Evolutionary conservation across 73 alveolate genomes (phyloP).

Genomic region (Paramecium primaurelia): DNA sequence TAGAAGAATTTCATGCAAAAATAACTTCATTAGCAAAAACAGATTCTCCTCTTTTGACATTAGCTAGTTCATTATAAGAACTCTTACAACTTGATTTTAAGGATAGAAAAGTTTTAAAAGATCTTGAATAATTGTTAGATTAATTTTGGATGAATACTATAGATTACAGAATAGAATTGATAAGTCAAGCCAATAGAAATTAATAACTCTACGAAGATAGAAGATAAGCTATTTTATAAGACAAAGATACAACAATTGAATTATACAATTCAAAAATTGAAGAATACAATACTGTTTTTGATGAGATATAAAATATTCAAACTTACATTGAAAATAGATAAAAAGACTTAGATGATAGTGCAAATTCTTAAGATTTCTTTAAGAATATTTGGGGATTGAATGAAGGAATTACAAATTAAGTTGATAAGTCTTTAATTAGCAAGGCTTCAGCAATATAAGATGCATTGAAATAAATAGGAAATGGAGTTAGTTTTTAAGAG

Average conservation of each 20-base stretch:
- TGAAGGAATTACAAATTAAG: slow-evolving; percentile 17
- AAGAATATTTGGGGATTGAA: slow-evolving; percentile 22
- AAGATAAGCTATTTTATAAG: slow-evolving; percentile 8
- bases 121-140: neutral
- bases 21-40: neutral
- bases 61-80: neutral
- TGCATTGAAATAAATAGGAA: neutral
- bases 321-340: slow-evolving; percentile 25
- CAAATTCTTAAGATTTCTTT: neutral
- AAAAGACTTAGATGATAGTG: slow-evolving; percentile 23
- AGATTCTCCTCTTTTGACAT: slow-evolving; percentile 30
- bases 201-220: slow-evolving; percentile 17
- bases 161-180: slow-evolving; percentile 18
- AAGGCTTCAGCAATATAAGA: neutral
- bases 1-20: slow-evolving; percentile 5
- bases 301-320: neutral
- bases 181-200: neutral
- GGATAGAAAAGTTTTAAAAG: slow-evolving; percentile 23
- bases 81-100: slow-evolving; percentile 1
- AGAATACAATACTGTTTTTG: neutral
- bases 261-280: slow-evolving; percentile 36
- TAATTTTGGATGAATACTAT: slow-evolving; percentile 45
- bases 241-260: slow-evolving; percentile 22
- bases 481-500: slow-evolving; percentile 11
- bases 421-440: neutral